phyloP scores from a whole-genome alignment of 768 basidiomycete species.

The Vishniacozyma victoriae region DNA sequence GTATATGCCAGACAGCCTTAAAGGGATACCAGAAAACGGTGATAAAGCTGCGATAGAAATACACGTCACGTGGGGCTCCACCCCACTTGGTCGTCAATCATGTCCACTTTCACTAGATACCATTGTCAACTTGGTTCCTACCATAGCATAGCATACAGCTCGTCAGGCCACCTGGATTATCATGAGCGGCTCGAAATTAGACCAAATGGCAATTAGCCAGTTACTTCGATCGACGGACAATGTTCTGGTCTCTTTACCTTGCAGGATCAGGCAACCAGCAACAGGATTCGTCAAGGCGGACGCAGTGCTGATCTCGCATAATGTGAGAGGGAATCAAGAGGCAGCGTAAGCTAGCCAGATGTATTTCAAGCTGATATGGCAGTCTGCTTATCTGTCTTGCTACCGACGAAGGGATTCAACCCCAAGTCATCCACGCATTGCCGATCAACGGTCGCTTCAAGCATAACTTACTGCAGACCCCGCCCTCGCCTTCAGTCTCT shows the following conservation, averaged over 20 bases:
- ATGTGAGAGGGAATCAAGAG: background rate
- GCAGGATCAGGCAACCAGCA: background rate
- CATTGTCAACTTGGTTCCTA: too few species aligned
- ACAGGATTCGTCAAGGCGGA: background rate
- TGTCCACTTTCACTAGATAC: too few species aligned
- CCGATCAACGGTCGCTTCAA: conserved; percentile 19
- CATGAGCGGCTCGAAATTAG: too few species aligned
- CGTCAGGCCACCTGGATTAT: too few species aligned
- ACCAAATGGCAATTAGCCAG: too few species aligned
- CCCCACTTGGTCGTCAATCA: too few species aligned
- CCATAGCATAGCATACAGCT: too few species aligned
- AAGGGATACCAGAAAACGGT: too few species aligned
- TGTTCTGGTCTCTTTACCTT: background rate
- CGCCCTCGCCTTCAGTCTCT: conserved; percentile 33
- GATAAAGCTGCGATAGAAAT: too few species aligned
- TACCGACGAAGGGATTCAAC: background rate
- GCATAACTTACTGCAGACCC: conserved; percentile 27
- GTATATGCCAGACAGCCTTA: too few species aligned
- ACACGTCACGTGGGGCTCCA: too few species aligned
- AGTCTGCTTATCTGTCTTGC: background rate
- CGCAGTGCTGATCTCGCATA: background rate
- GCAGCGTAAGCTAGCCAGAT: background rate
- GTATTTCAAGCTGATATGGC: background rate
- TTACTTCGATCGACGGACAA: background rate
- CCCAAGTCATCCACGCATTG: conserved; percentile 10